phyloP scores from a whole-genome alignment of 2,329 filamentous ascomycete genomes.

The Malbranchea zuffiana region DNA sequence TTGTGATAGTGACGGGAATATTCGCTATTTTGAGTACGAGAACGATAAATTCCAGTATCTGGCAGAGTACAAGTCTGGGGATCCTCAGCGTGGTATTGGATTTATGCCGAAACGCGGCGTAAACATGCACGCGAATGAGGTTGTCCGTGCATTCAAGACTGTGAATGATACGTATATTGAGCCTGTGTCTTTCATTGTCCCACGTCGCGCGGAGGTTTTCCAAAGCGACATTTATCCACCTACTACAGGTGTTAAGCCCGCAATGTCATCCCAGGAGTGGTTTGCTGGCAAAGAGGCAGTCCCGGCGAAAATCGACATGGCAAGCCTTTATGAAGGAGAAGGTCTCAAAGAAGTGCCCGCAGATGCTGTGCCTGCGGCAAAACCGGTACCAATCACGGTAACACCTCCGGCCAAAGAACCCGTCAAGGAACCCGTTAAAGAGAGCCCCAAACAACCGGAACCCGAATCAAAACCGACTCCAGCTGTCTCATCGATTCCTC shows the following conservation, averaged over 20 bases:
- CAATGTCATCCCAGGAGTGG: slow-evolving; percentile 73
- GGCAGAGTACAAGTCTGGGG: slow-evolving; percentile 91
- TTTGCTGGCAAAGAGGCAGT: slow-evolving; percentile 70
- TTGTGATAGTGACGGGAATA: slow-evolving; percentile 79
- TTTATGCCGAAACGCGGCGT: slow-evolving; percentile 93
- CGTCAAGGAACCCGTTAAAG: slow-evolving; percentile 36
- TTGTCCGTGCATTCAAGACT: slow-evolving; percentile 94
- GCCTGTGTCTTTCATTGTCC: slow-evolving; percentile 94
- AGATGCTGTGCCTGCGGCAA: slow-evolving; percentile 41
- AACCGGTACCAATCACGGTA: slow-evolving; percentile 29
- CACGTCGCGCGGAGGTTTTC: slow-evolving; percentile 84
- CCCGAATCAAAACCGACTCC: slow-evolving; percentile 35
- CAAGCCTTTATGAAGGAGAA: slow-evolving; percentile 78
- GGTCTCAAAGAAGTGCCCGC: slow-evolving; percentile 65
- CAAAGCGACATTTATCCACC: slow-evolving; percentile 96
- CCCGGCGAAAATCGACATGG: slow-evolving; percentile 86
- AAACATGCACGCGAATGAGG: slow-evolving; percentile 92
- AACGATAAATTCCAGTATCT: slow-evolving; percentile 98
- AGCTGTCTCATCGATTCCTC: slow-evolving; percentile 12
- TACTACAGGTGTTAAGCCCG: slow-evolving; percentile 66
- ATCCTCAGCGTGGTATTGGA: slow-evolving; percentile 87
- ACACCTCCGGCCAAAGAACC: slow-evolving; percentile 34
- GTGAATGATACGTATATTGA: slow-evolving; percentile 91
- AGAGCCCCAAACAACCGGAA: slow-evolving; percentile 35
- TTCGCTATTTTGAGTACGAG: slow-evolving; percentile 96